phyloP scores from a whole-genome alignment of 139 green algal genomes.

The Trebouxia sp. region DNA sequence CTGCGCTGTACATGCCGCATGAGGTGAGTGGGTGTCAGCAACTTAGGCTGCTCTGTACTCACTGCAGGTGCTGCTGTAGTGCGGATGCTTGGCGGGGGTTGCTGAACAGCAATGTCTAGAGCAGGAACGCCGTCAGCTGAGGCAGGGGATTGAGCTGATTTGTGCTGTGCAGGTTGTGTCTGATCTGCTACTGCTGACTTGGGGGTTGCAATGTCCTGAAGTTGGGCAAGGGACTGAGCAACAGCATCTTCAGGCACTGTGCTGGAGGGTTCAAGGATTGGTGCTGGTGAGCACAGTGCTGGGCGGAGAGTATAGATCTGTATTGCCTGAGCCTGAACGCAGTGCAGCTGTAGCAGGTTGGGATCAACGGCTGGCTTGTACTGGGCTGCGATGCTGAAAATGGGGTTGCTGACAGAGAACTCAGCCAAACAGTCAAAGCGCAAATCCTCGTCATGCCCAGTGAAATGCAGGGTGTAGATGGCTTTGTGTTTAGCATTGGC shows the following conservation, averaged over 20 bases:
- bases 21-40: slow-evolving; percentile 58
- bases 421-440: slow-evolving; percentile 68
- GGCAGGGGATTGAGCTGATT: background rate
- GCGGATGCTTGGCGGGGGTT: background rate
- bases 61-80: background rate
- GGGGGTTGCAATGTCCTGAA: background rate
- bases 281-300: slow-evolving; percentile 53
- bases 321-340: slow-evolving; percentile 79
- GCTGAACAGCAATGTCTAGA: background rate
- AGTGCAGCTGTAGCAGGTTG: slow-evolving; percentile 46
- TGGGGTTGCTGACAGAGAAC: slow-evolving; percentile 75
- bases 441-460: background rate
- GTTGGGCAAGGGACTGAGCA: background rate
- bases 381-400: slow-evolving; percentile 69
- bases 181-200: background rate
- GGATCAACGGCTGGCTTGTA: slow-evolving; percentile 34
- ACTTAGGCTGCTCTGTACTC: background rate
- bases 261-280: no score
- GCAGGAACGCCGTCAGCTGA: background rate
- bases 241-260: background rate
- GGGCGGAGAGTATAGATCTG: slow-evolving; percentile 85
- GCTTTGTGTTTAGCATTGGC: slow-evolving; percentile 69
- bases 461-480: slow-evolving; percentile 74
- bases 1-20: slow-evolving; percentile 27
- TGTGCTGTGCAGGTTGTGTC: background rate